These are phyloP conservation scores for Deinandra increscens DNA, from an alignment of 129 eudicot genomes.

Conservation along the genomic window DNA sequence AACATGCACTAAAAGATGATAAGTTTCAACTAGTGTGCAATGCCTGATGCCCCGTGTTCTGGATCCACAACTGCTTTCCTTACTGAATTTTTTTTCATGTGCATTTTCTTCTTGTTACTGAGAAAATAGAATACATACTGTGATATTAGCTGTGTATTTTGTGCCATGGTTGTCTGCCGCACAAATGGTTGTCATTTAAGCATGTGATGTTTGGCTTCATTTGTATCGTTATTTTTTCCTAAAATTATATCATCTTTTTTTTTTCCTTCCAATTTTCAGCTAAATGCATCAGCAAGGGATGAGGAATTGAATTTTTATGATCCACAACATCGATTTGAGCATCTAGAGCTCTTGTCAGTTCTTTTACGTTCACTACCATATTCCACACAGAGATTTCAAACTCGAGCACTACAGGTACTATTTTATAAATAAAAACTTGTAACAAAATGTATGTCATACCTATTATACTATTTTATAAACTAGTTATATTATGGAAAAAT, in stretches of 20 bases:
- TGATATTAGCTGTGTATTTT: background rate
- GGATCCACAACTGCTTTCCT: too few species aligned
- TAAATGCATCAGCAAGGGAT: constrained; percentile 69
- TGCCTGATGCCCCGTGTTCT: too few species aligned
- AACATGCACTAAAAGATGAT: too few species aligned
- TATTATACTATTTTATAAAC: background rate
- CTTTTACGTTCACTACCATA: constrained; percentile 82
- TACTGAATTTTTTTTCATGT: background rate
- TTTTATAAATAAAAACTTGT: constrained; percentile 13
- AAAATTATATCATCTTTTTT: background rate
- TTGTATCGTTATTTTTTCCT: too few species aligned
- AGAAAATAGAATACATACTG: background rate
- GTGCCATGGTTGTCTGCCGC: too few species aligned
- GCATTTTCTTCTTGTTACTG: background rate
- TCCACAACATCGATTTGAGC: constrained; percentile 84
- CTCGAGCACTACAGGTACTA: constrained; percentile 79
- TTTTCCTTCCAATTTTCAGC: constrained; percentile 37
- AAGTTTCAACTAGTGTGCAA: too few species aligned
- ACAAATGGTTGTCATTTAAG: background rate
- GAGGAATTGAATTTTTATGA: constrained; percentile 83
- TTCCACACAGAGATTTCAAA: constrained; percentile 62
- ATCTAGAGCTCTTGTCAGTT: constrained; percentile 70
- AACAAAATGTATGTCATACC: constrained; percentile 6
- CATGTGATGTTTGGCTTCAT: background rate
- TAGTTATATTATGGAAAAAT: too few species aligned